Evolutionary conservation across 2,329 filamentous ascomycete species (phyloP), one percentile per base, ranked within the genome.

Genomic region (Hypoxylon sp.): DNA sequence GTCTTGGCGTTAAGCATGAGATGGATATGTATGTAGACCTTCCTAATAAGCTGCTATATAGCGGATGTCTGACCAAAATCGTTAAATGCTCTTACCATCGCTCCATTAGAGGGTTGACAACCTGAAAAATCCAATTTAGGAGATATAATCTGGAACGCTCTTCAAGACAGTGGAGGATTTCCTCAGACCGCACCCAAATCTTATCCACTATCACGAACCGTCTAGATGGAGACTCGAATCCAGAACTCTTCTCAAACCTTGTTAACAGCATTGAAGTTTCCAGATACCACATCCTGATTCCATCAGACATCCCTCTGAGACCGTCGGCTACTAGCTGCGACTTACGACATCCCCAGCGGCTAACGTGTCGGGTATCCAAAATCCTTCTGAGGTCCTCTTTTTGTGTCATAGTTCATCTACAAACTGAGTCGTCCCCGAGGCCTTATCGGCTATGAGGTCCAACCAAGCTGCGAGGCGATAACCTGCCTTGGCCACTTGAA

Each of bases 391-490:
- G 22, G 18, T 45, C 20, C 16, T 40, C 14, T 8, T 54, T 46
- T 11, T 8, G 61, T 49, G 26, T 77, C 72, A 80, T 71, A 78
- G 74, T 70, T 78, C 75, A 50, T 74, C 64, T 51, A 67, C 63
- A 60, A 69, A 28, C 60, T 72, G 61, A 44, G 46, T 45, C 6
- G 56, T 57, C 24, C 71, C 68, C 46, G 71, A 71, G 36, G 76
- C 73, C 44, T 68, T 69, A 12, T 81, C 77, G 7, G 81, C 86
- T 71, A 91, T 88, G 70, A 83, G 78, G 73, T 91, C 89, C 65
- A 92, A 78, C 87, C 88, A 92, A 18, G 84, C 84, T 1, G 87
- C 90, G 75, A 93, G 82, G 50, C 91, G 84, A 75, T 87, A 91
- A 9, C 91, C 91, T 3, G 88, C 91, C 68, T 85, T 86, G 6